phyloP scores from a whole-genome alignment of 139 green algal species.

The Tetraselmis striata region DNA sequence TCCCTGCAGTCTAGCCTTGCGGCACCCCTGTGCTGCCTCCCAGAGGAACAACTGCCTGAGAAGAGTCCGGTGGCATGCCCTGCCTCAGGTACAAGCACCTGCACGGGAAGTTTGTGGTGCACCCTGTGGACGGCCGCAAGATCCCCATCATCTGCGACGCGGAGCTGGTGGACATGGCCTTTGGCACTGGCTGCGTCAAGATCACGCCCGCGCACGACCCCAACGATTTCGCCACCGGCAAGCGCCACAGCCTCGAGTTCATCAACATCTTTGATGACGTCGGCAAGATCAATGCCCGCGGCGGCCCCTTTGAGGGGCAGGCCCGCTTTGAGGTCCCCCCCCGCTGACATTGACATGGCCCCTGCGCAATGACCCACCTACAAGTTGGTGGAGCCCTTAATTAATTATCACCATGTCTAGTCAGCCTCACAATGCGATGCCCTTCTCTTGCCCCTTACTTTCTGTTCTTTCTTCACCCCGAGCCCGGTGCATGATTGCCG shows the following conservation, averaged over 20 bases:
- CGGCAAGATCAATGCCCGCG: slow-evolving; percentile 70
- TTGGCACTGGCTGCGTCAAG: slow-evolving; percentile 89
- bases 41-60: slow-evolving; percentile 14
- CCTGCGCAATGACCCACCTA: no score
- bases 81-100: slow-evolving; percentile 59
- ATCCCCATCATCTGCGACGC: slow-evolving; percentile 92
- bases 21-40: no score
- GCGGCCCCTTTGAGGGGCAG: slow-evolving; percentile 80
- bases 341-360: no score
- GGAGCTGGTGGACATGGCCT: slow-evolving; percentile 90
- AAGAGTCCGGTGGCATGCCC: background rate
- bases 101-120: slow-evolving; percentile 72
- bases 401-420: no score
- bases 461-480: no score
- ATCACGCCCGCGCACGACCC: slow-evolving; percentile 96
- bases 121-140: slow-evolving; percentile 74
- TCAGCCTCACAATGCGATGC: no score
- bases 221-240: slow-evolving; percentile 92
- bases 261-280: slow-evolving; percentile 96
- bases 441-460: no score
- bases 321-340: slow-evolving; percentile 83
- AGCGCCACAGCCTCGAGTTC: slow-evolving; percentile 77
- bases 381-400: no score
- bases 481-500: no score
- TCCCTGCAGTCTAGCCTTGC: no score